Conservation (phyloP, 2,329 filamentous ascomycete species). For the Blastomyces parvus region DNA sequence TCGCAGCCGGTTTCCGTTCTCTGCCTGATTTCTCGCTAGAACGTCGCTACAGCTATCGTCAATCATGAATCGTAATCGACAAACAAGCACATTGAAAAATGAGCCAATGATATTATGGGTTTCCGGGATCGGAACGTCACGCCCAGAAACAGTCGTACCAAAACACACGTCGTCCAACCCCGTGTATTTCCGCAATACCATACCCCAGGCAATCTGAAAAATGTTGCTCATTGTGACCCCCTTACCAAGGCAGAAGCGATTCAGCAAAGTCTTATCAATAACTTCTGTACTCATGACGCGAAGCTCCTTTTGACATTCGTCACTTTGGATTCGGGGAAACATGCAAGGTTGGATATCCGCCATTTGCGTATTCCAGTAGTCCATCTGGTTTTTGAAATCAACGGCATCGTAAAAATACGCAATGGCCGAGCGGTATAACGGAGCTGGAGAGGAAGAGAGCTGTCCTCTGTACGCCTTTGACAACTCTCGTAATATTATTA, state of each 20-base stretch:
- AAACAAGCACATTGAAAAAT: conserved; percentile 12
- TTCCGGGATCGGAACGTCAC: conserved; percentile 28
- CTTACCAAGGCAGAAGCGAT: conserved; percentile 5
- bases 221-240: conserved; percentile 21
- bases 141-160: conserved; percentile 32
- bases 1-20: conserved; percentile 3
- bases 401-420: conserved; percentile 7
- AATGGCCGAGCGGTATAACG: conserved; percentile 4
- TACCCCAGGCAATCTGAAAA: conserved; percentile 31
- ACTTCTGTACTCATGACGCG: neutral
- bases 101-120: conserved; percentile 33
- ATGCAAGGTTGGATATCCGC: conserved; percentile 8
- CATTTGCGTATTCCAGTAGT: conserved; percentile 10
- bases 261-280: conserved; percentile 5
- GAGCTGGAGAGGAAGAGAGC: neutral
- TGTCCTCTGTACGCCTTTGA: conserved; percentile 2
- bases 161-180: conserved; percentile 31
- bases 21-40: conserved; percentile 8
- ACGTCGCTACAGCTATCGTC: neutral
- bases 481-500: conserved; percentile 11
- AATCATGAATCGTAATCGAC: conserved; percentile 4
- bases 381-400: conserved; percentile 5
- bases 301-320: neutral
- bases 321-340: conserved; percentile 1
- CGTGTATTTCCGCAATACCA: conserved; percentile 28